Evolutionary conservation across 116 monocot species (phyloP), one percentile per base, ranked within the genome.

Genomic region (Phalaenopsis hybrid): DNA sequence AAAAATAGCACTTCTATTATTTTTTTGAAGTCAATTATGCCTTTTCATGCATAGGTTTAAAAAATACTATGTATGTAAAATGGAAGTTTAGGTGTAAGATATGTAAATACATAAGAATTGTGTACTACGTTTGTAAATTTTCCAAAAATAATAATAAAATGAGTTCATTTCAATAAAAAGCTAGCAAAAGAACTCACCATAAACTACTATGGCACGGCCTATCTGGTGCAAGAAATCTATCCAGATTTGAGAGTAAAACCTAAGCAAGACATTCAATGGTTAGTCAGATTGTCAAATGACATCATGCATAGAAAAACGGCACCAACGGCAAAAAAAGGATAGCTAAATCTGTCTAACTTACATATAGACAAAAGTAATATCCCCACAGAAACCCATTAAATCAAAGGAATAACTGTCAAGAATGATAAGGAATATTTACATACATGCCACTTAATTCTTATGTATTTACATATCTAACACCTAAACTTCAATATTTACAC

Each of bases 241-340:
- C 97, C 86, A 97, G 80, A 55, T 90, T 97, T 74, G 92, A 87
- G 83, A 97, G 92, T 45, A 97, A 85, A 59, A 78, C 86, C 97
- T 97, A 89, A 81, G 89, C 9, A 84, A 13, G 85, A 77, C 15
- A 50, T 25, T 23, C 13, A 50, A 9, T 25, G 17, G 23, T 11
- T 12, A 28, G 25, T 77, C 10, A 6, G 18, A 25, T 13, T 23
- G 9, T 25, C 10, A 9, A 8, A 50, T 25, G n/a, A 13, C 13
- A 77, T 50, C 76, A 48, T 21, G 25, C 4, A 77, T 31, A 77
- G 43, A 76, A 76, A 77, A 77, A 77, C 13, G 11, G n/a, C 44
- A 75, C 5, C 31, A 25, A 73, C 43, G 10, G 6, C 12, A 63
- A 34, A 70, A 70, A 31, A 70, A 70, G 5, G 70, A 70, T 70